Base-by-base conservation (phyloP, 2,329 filamentous ascomycete genomes). In the Trichoderma arundinaceum region DNA sequence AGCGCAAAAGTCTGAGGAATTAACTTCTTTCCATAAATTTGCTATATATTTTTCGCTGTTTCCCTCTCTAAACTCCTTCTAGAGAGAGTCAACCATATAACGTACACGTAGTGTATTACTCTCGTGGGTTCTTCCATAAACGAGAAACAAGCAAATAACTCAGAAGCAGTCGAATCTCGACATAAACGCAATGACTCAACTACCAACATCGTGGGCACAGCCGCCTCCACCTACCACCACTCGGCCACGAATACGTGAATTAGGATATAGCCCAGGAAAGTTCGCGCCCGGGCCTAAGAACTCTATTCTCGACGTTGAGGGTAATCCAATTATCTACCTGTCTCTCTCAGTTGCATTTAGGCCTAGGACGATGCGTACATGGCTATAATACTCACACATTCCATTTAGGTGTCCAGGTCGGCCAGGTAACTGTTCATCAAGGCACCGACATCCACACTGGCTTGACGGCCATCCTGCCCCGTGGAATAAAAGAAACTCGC, bases 221-320 rank as follows among this genome's bases (percentile, higher is more conserved):
- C 4, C 17, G 7, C 35, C 35, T 8, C 35, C 22, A 17, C 52
- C 52, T 12, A 15, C 35, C 1, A 28, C 33, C 13, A 35, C 35
- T 54, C 52, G 52, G 9, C 52, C 52, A 7, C 52, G 52, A 13
- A 54, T 54, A 15, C 52, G 52, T 54, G 52, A 54, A 8, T 22
- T 54, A 12, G 52, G 52, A 10, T 54, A 54, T 17, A 28, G 52
- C 35, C 52, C 52, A 1, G 52, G 52, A 8, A 54, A 15, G 35
- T 54, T 54, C 28, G 13, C 19, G 4, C 35, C 52, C 1, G 52
- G 52, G 15, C 52, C 52, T n/a, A 41, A 41, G 17, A 54, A 54
- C 52, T 54, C 52, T 19, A 54, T 54, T 28, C 52, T 54, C 10
- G 52, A 54, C 4, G 52, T 54, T 4, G 33, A 33, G 15, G 52